Percentiles rank a stretch among this genome's conserved stretches.
Conservation (phyloP, 345 rosid genomes). For the Capsella bursapastoris region DNA sequence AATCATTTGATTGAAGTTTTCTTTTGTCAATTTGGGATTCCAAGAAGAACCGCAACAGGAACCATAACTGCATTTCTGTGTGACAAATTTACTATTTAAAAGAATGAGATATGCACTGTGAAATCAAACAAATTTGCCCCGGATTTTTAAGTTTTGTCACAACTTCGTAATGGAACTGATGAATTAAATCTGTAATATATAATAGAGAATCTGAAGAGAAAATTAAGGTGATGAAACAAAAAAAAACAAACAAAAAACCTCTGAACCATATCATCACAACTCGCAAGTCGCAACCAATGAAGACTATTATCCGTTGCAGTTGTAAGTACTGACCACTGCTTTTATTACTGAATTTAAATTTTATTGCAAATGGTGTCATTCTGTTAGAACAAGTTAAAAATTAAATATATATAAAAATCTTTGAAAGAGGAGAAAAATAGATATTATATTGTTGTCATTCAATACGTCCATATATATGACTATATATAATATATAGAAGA, state of each 20-base stretch:
- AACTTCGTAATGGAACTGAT: background rate
- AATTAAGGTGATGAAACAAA: background rate
- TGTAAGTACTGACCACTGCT: constrained; percentile 2
- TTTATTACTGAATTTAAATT: background rate
- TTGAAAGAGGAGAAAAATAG: background rate
- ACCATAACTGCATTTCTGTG: background rate
- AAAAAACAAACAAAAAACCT: background rate
- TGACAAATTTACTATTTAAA: background rate
- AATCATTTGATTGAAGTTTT: background rate
- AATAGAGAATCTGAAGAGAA: background rate
- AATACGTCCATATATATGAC: background rate
- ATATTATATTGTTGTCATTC: background rate
- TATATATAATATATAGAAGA: background rate
- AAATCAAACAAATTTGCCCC: background rate
- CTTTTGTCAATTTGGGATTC: background rate
- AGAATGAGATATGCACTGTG: background rate
- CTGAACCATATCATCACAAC: background rate
- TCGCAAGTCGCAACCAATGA: background rate
- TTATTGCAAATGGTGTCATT: background rate
- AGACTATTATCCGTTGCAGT: background rate
- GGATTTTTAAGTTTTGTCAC: background rate
- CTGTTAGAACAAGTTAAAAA: background rate
- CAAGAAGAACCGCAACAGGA: constrained; percentile 6
- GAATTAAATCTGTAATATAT: background rate
- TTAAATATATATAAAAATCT: background rate